These are phyloP conservation scores for Coemansia sp. DNA, from an alignment of 192 early-diverging fungal genomes.

Conservation along the genomic window DNA sequence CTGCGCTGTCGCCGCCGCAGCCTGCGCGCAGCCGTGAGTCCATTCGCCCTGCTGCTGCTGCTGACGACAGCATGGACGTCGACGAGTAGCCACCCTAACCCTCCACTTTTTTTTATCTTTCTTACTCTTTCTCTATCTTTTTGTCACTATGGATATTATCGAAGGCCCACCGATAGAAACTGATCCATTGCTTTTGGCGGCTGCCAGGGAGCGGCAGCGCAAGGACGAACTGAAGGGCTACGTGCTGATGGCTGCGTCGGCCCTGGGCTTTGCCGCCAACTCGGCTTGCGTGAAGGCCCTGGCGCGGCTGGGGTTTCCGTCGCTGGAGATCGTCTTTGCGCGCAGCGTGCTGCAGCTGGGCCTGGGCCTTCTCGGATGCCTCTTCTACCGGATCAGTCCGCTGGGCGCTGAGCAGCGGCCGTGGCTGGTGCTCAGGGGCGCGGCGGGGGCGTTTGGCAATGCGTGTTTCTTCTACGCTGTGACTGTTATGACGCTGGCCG, in stretches of 20 bases:
- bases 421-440: conserved; percentile 65
- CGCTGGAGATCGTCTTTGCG: conserved; percentile 71
- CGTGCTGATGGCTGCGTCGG: conserved; percentile 65
- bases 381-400: conserved; percentile 53
- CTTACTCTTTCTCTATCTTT: background rate
- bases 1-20: background rate
- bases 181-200: background rate
- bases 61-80: background rate
- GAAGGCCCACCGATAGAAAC: background rate
- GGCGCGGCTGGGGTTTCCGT: conserved; percentile 57
- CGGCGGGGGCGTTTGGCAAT: conserved; percentile 65
- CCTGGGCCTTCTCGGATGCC: conserved; percentile 60
- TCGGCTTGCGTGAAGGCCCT: conserved; percentile 70
- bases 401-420: conserved; percentile 55
- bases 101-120: background rate
- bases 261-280: conserved; percentile 70
- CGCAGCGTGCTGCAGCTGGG: conserved; percentile 67
- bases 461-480: conserved; percentile 72
- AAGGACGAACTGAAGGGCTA: conserved; percentile 43
- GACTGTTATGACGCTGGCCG: conserved; percentile 67
- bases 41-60: too few species aligned
- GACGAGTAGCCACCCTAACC: background rate
- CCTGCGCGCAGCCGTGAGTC: too few species aligned
- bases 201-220: conserved; percentile 2
- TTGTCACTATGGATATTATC: background rate